phyloP scores from a whole-genome alignment of 805 yeast species.

The Kurtzmaniella fragi region DNA sequence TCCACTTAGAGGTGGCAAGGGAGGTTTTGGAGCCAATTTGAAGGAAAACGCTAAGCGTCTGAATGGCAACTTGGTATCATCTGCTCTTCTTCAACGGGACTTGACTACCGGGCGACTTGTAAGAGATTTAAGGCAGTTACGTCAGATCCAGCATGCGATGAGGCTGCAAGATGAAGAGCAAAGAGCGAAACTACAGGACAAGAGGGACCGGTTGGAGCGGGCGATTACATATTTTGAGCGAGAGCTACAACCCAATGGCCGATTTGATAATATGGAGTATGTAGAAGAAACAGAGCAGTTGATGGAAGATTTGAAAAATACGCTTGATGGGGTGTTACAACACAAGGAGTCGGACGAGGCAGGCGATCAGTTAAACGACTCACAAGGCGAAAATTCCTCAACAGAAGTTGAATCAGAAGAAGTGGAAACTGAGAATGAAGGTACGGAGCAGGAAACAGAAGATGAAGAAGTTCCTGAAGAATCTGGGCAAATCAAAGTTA shows the following conservation, averaged over 20 bases:
- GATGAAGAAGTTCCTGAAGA: not conserved
- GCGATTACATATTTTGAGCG: conserved; percentile 6
- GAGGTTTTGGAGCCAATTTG: conserved; percentile 8
- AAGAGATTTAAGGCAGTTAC: conserved; percentile 3
- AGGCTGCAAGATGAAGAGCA: conserved; percentile 1
- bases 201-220: conserved; percentile 4
- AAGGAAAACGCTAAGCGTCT: not conserved
- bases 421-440: conserved; percentile 1
- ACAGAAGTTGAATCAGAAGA: not conserved
- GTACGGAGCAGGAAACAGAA: not conserved
- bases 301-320: conserved; percentile 4
- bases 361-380: no score
- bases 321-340: conserved; percentile 1
- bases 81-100: conserved; percentile 1
- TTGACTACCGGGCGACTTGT: conserved; percentile 4
- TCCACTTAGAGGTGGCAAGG: conserved; percentile 6
- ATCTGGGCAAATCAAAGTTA: no score
- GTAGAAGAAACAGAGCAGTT: conserved; percentile 4
- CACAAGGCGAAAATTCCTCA: no score
- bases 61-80: not conserved
- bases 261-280: conserved; percentile 2
- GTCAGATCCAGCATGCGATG: not conserved
- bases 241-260: not conserved
- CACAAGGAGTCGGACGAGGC: no score
- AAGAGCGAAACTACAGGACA: not conserved